phyloP scores from a whole-genome alignment of 352 stramenopile species.

The Phytophthora europaea region DNA sequence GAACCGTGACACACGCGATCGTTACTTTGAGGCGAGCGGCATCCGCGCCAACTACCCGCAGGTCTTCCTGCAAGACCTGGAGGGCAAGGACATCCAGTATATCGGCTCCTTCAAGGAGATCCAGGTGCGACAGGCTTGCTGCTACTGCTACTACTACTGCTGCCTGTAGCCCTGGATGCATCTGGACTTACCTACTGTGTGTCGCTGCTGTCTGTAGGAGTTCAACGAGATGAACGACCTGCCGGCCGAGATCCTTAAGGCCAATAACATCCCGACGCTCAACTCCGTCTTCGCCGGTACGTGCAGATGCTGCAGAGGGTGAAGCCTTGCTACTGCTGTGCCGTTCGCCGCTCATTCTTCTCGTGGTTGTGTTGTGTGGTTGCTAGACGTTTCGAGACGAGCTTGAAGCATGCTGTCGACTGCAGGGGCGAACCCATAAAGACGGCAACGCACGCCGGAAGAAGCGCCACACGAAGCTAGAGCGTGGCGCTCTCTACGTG shows the following conservation, averaged over 20 bases:
- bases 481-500: conserved; percentile 6
- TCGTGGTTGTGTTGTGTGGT: conserved; percentile 30
- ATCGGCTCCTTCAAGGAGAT: conserved; percentile 87
- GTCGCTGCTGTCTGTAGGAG: conserved; percentile 48
- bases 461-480: conserved; percentile 14
- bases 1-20: conserved; percentile 78
- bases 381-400: conserved; percentile 48
- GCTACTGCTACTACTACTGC: too few relatives aligned
- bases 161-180: conserved; percentile 1
- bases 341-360: conserved; percentile 24
- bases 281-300: conserved; percentile 78
- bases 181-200: conserved; percentile 18
- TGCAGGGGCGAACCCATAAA: conserved; percentile 20
- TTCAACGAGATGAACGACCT: conserved; percentile 89
- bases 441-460: conserved; percentile 8
- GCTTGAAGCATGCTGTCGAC: conserved; percentile 25
- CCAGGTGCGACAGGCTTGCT: conserved; percentile 51
- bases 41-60: conserved; percentile 90
- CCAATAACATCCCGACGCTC: conserved; percentile 84
- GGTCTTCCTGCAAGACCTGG: conserved; percentile 79
- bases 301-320: background rate
- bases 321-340: background rate
- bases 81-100: conserved; percentile 60
- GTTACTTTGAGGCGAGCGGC: conserved; percentile 81
- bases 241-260: conserved; percentile 74